Evolutionary conservation across 352 stramenopile species (phyloP).

Genomic region (Blastocystis hominis): DNA sequence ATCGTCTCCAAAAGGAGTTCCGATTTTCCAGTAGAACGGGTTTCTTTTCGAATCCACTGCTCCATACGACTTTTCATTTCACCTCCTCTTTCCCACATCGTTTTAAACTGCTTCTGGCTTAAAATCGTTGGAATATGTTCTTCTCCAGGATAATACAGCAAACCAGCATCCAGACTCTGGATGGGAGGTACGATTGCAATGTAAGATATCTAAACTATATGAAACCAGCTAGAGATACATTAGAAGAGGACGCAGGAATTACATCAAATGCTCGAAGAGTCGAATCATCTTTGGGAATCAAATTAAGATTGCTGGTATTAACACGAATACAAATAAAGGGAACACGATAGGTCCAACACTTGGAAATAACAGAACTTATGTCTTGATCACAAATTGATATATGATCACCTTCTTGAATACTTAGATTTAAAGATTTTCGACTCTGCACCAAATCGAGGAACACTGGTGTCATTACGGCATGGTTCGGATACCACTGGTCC

Average conservation of each 20-base stretch:
- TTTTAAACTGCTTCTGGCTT: slow-evolving; percentile 25
- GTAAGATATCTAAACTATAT: neutral
- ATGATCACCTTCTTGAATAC: neutral
- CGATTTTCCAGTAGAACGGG: neutral
- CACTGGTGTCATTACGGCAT: slow-evolving; percentile 16
- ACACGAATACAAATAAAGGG: slow-evolving; percentile 16
- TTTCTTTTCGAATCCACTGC: slow-evolving; percentile 23
- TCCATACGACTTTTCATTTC: neutral
- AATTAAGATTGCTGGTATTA: neutral
- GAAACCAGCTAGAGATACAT: neutral
- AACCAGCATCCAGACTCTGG: neutral
- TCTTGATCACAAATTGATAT: neutral
- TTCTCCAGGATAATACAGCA: neutral
- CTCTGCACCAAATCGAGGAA: neutral
- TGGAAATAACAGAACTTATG: neutral
- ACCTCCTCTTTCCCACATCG: neutral
- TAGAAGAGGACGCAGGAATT: neutral
- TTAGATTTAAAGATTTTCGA: neutral
- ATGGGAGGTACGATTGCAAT: neutral
- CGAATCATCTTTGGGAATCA: neutral
- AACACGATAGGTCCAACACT: neutral
- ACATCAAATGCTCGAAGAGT: neutral
- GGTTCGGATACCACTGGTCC: neutral
- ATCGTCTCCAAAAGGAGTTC: neutral
- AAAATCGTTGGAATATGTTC: slow-evolving; percentile 1